Percentiles rank a stretch among this genome's conserved stretches.
Evolutionary conservation across 345 rosid species (phyloP).

Genomic region (Salix brachista): DNA sequence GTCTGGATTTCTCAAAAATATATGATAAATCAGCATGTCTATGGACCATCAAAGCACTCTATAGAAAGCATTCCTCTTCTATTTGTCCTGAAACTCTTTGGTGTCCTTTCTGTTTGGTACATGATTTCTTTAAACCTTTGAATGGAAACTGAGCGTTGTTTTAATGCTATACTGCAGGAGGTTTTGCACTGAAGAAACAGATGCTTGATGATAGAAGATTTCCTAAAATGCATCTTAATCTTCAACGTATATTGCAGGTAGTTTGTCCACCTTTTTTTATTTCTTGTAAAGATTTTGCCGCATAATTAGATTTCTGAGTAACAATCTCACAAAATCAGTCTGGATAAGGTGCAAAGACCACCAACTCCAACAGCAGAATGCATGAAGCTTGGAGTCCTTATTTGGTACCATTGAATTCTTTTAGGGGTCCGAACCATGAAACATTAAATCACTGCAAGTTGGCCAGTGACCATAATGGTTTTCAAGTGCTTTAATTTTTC

Average conservation of each 20-base stretch:
- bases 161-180: conserved; percentile 42
- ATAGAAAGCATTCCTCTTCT: not conserved
- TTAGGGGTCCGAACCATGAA: not conserved
- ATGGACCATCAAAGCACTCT: not conserved
- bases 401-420: not conserved
- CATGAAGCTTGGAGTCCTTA: not conserved
- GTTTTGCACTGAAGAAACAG: conserved; percentile 80
- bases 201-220: conserved; percentile 90
- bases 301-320: not conserved
- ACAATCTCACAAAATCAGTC: not conserved
- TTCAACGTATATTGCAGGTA: conserved; percentile 95
- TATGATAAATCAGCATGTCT: not conserved
- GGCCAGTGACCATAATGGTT: not conserved
- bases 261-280: conserved; percentile 5
- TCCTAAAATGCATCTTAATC: conserved; percentile 88
- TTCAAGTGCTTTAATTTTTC: not conserved
- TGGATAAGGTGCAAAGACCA: not conserved
- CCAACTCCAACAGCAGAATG: not conserved
- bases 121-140: not conserved
- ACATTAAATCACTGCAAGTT: not conserved
- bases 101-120: not conserved
- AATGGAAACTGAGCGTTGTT: not conserved
- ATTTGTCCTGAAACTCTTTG: not conserved
- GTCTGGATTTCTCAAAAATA: not conserved
- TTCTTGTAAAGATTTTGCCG: not conserved